Evolutionary conservation across 257 asterid species (phyloP).

Genomic region (Datura wrightii): DNA sequence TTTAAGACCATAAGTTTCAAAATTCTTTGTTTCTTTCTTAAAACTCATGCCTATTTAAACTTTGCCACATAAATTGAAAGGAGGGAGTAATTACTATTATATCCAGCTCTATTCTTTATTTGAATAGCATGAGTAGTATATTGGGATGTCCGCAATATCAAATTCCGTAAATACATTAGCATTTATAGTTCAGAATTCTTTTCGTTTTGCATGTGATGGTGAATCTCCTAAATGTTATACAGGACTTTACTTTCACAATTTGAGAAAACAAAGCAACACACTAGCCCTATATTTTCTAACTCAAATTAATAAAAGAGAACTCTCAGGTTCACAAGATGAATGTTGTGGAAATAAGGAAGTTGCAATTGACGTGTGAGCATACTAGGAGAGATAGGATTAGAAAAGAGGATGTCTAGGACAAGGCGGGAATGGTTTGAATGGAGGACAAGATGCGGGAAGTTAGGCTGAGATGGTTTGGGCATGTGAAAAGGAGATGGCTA

Average conservation of each 20-base stretch:
- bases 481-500: too few relatives aligned
- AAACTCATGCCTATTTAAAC: background rate
- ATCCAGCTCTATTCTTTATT: background rate
- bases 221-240: background rate
- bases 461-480: too few relatives aligned
- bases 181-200: background rate
- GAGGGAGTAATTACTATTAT: background rate
- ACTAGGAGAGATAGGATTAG: too few relatives aligned
- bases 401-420: too few relatives aligned
- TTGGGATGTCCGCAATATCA: background rate
- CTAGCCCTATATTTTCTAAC: background rate
- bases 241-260: constrained; percentile 22
- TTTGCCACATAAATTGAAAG: background rate
- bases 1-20: background rate
- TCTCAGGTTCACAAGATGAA: too few relatives aligned
- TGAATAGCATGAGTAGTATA: background rate
- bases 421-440: too few relatives aligned
- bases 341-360: too few relatives aligned
- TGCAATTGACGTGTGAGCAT: too few relatives aligned
- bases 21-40: background rate
- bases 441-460: too few relatives aligned
- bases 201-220: background rate
- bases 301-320: background rate
- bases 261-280: background rate
- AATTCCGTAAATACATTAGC: background rate